Base-by-base conservation (phyloP, 1,284 basidiomycete genomes). In the Leccinum griseonigrum region DNA sequence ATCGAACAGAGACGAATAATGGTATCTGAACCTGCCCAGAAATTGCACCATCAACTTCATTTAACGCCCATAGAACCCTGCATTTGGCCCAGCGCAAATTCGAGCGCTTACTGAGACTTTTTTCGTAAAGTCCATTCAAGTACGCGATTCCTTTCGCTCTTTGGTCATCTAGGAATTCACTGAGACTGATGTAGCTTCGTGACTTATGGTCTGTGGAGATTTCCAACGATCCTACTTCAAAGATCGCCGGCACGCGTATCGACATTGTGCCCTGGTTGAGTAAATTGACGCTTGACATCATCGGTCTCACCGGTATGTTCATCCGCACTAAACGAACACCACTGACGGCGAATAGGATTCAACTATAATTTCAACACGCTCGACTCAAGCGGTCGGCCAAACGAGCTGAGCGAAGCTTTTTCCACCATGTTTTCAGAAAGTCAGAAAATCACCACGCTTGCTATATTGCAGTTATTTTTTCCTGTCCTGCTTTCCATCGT, bases 291-390 rank as follows among this genome's bases (percentile, higher is more conserved):
- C 75, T 91, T 40, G 88, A 91, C 66, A 78, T 90, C 26, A 90
- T 92, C 59, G 88, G 88, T 8, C 75, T 84, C n/a, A 85, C 54
- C 10, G 54, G 54, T 40, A 16, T n/a, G 36, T 9, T 38, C 34
- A 29, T 55, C 9, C 28, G 31, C n/a, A 54, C 31, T 34, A 18
- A 34, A 29, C 34, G 11, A 55, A 28, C 16, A 28, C 11, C 14
- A 5, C 13, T 58, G 7, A 67, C 13, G 6, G 36, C 13, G 1
- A 9, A 10, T 52, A 84, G 83, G 87, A 1, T 92, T 91, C 71
- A 82, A 84, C 68, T 90, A 91, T 68, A 71, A 83, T 10, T 90
- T 93, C 71, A 74, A 87, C 46, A 74, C 84, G 0, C 70, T 87
- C 26, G 75, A 76, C 32, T 64, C 65, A 1, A 68, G 69, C 14